phyloP scores from a whole-genome alignment of 768 basidiomycete genomes.

The Phlebiopsis flavidoalba region DNA sequence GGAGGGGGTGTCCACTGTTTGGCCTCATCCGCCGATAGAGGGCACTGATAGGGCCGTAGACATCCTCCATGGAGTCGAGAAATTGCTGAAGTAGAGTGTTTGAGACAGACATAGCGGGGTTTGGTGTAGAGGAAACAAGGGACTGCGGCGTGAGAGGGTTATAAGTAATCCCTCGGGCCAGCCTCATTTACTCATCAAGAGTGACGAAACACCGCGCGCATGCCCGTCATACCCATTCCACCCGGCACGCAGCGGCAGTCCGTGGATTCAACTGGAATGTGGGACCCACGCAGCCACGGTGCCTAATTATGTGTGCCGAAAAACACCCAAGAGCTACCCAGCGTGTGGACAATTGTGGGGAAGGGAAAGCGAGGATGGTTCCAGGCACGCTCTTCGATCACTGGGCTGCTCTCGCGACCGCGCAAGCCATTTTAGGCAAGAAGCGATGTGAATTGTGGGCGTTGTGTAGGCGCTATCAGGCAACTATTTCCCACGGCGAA shows the following conservation, averaged over 20 bases:
- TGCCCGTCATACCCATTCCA: neutral
- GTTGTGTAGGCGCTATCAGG: neutral
- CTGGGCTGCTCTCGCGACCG: too few species aligned
- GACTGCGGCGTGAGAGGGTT: neutral
- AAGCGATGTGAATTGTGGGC: neutral
- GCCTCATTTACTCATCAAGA: neutral
- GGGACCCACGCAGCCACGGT: neutral
- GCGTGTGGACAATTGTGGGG: too few species aligned
- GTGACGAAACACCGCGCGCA: neutral
- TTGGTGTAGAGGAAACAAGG: neutral
- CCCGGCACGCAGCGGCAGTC: neutral
- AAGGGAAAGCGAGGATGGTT: too few species aligned
- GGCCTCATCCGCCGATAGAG: neutral
- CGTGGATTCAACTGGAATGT: neutral
- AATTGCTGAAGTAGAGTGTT: neutral
- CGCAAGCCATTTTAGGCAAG: neutral
- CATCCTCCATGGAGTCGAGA: slow-evolving; percentile 3
- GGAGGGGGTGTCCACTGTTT: slow-evolving; percentile 1
- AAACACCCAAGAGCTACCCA: too few species aligned
- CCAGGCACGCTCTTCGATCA: too few species aligned
- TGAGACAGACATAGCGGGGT: neutral
- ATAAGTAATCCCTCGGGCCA: neutral
- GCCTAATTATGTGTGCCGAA: neutral
- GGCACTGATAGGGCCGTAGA: slow-evolving; percentile 1
- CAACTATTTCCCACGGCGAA: neutral